Evolutionary conservation across 1,284 basidiomycete genomes (phyloP).

Genomic region (Apiotrichum laibachii): DNA sequence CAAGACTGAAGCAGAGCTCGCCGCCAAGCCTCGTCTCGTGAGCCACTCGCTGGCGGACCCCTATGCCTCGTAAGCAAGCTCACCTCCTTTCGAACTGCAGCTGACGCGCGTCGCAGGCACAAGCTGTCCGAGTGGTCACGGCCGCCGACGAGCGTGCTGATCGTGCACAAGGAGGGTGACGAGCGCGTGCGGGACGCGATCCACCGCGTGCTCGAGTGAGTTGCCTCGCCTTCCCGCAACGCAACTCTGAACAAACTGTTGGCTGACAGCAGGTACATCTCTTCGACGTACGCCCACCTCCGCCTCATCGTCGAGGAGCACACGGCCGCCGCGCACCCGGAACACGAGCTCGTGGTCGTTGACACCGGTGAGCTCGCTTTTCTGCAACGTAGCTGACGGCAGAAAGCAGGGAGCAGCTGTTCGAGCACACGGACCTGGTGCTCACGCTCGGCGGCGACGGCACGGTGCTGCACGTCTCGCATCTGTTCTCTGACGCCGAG

Average conservation of each 20-base stretch:
- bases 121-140: neutral
- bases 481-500: slow-evolving; percentile 78
- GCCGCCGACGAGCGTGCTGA: slow-evolving; percentile 49
- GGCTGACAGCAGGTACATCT: slow-evolving; percentile 15
- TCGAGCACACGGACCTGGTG: slow-evolving; percentile 66
- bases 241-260: neutral
- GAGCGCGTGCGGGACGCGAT: slow-evolving; percentile 48
- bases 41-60: no score
- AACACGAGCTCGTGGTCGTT: slow-evolving; percentile 30
- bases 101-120: neutral
- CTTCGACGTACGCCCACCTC: slow-evolving; percentile 26
- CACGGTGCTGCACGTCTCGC: slow-evolving; percentile 89
- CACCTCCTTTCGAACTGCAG: no score
- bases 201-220: slow-evolving; percentile 47
- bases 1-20: no score
- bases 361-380: slow-evolving; percentile 1
- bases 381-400: neutral
- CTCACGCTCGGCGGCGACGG: slow-evolving; percentile 93
- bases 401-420: slow-evolving; percentile 24
- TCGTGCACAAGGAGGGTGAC: slow-evolving; percentile 56
- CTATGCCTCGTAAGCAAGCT: no score
- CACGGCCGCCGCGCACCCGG: slow-evolving; percentile 32
- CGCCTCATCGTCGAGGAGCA: slow-evolving; percentile 39
- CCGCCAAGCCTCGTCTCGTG: no score
- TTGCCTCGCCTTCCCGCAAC: slow-evolving; percentile 1